Evolutionary conservation across 192 early-diverging fungal genomes (phyloP).

Genomic region (Mortierella claussenii): DNA sequence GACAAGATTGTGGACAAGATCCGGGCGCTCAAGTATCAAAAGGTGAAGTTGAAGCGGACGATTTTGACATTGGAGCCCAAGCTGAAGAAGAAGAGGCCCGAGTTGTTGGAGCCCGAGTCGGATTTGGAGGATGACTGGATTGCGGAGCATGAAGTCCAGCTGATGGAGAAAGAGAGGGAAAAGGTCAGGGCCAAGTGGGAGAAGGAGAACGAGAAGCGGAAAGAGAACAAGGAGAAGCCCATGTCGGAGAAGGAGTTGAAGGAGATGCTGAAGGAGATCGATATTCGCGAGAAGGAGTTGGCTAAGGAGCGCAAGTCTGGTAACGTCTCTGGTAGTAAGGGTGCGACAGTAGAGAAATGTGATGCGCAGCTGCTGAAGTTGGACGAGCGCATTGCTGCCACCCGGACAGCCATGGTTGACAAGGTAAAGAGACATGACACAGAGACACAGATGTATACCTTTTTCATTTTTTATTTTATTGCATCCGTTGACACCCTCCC

Average conservation of each 20-base stretch:
- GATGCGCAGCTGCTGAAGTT: constrained; percentile 77
- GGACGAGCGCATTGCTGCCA: constrained; percentile 75
- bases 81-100: constrained; percentile 79
- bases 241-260: constrained; percentile 61
- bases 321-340: constrained; percentile 58
- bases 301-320: constrained; percentile 59
- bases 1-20: constrained; percentile 87
- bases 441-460: not conserved
- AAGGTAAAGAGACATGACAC: constrained; percentile 63
- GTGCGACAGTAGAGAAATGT: constrained; percentile 75
- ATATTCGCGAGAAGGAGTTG: constrained; percentile 59
- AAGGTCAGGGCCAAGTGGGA: constrained; percentile 69
- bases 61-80: constrained; percentile 80
- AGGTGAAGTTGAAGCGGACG: constrained; percentile 72
- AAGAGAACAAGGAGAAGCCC: constrained; percentile 66
- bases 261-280: constrained; percentile 61
- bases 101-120: constrained; percentile 72
- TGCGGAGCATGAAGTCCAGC: constrained; percentile 61
- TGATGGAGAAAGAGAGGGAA: constrained; percentile 81
- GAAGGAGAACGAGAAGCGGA: constrained; percentile 87
- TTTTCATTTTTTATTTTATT: not conserved
- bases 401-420: constrained; percentile 81
- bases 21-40: constrained; percentile 88
- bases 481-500: not conserved
- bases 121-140: constrained; percentile 88